Conservation (phyloP, 768 basidiomycete species). For the Lactarius evosmus region DNA sequence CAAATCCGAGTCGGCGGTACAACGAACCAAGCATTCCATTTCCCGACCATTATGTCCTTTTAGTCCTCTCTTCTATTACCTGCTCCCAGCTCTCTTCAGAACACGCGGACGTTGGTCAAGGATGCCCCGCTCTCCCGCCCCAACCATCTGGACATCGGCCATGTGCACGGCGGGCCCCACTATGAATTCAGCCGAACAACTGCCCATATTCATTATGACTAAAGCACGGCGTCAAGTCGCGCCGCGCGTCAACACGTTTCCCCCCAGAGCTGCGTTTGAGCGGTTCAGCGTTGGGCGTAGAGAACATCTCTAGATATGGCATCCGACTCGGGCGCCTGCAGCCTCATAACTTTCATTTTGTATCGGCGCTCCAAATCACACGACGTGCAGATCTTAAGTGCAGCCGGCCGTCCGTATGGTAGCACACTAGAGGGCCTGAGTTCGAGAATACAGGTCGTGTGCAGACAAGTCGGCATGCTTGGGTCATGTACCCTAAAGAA, state of each 20-base stretch:
- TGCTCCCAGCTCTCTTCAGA: neutral
- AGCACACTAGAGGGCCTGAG: neutral
- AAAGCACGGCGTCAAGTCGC: neutral
- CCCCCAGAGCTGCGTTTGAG: neutral
- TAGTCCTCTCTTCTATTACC: neutral
- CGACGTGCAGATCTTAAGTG: neutral
- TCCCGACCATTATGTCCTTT: neutral
- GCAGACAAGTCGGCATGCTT: neutral
- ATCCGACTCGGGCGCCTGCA: neutral
- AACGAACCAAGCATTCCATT: neutral
- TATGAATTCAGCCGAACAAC: neutral
- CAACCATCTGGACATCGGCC: neutral
- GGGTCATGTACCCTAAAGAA: neutral
- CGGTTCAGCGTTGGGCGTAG: neutral
- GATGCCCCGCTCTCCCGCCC: neutral
- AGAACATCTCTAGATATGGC: neutral
- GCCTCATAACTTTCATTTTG: neutral
- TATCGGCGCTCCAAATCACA: neutral
- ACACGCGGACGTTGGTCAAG: neutral
- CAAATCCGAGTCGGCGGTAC: slow-evolving; percentile 1
- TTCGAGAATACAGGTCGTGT: neutral
- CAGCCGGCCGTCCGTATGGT: neutral
- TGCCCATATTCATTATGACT: neutral
- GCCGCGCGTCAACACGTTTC: neutral
- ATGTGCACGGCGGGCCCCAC: neutral